Evolutionary conservation across 2,329 filamentous ascomycete genomes (phyloP).

Genomic region (Aspergillus proliferans): DNA sequence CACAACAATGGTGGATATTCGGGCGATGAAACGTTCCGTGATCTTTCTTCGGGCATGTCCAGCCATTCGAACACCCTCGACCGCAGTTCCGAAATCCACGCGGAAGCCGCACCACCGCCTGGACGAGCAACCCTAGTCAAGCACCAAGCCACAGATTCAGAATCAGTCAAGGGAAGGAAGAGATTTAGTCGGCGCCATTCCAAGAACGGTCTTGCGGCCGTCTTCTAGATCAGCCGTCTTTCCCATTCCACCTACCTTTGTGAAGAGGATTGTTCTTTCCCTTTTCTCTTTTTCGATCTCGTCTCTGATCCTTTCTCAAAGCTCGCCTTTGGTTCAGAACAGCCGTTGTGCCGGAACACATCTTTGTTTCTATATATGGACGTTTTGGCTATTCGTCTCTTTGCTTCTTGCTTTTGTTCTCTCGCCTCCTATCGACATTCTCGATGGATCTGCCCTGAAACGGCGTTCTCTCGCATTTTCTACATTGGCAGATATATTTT

Average conservation of each 20-base stretch:
- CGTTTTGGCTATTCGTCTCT: neutral
- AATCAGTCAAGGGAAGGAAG: slow-evolving; percentile 54
- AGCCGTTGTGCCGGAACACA: no score
- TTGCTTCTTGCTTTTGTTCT: neutral
- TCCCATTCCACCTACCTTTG: no score
- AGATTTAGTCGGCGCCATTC: slow-evolving; percentile 87
- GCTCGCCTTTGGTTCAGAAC: neutral
- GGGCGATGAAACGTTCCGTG: slow-evolving; percentile 60
- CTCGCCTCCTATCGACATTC: neutral
- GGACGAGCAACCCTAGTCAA: slow-evolving; percentile 43
- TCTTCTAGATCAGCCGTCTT: slow-evolving; percentile 53
- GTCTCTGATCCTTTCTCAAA: neutral
- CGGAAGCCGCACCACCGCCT: slow-evolving; percentile 29
- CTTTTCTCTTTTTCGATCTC: neutral
- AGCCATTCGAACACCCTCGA: slow-evolving; percentile 51
- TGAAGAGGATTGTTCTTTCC: neutral
- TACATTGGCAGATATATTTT: neutral
- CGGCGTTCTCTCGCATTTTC: neutral
- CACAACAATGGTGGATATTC: slow-evolving; percentile 61
- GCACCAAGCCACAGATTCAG: slow-evolving; percentile 41
- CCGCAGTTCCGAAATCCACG: slow-evolving; percentile 33
- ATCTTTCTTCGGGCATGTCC: slow-evolving; percentile 65
- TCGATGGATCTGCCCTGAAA: neutral
- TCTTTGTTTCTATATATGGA: no score
- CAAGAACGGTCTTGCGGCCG: slow-evolving; percentile 85